Conservation (phyloP, 2,329 filamentous ascomycete genomes). For the Monosporascus sp. region DNA sequence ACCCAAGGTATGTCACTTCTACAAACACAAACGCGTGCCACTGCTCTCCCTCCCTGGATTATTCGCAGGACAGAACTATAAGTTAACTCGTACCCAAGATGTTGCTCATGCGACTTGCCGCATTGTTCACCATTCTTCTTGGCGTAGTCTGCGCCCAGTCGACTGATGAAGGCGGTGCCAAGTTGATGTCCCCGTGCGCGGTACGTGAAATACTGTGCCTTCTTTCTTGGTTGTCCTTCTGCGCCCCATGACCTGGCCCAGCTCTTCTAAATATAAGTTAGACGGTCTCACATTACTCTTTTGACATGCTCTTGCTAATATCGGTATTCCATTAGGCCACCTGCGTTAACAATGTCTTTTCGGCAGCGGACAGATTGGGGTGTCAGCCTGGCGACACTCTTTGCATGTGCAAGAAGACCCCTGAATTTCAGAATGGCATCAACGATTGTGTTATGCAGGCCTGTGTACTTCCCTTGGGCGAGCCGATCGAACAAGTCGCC, state of each 20-base stretch:
- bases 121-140: background rate
- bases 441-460: conserved; percentile 33
- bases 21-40: too few relatives aligned
- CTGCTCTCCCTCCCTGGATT: too few relatives aligned
- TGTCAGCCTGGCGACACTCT: conserved; percentile 23
- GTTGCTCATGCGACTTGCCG: too few relatives aligned
- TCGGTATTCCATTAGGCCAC: conserved; percentile 11
- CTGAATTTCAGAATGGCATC: conserved; percentile 28
- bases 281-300: background rate
- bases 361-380: conserved; percentile 14
- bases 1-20: too few relatives aligned
- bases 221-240: too few relatives aligned
- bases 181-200: background rate
- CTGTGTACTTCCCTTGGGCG: conserved; percentile 16
- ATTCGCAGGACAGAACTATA: too few relatives aligned
- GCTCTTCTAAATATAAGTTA: conserved; percentile 2
- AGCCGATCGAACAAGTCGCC: conserved; percentile 24
- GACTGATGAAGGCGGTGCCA: background rate
- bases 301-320: conserved; percentile 7
- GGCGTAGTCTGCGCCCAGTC: background rate
- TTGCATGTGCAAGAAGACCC: conserved; percentile 36
- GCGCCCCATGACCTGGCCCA: background rate
- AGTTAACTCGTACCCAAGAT: too few relatives aligned
- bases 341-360: conserved; percentile 23
- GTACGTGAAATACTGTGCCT: background rate